These are phyloP conservation scores for Cocos nucifera DNA, from an alignment of 176 grass and related monocot genomes.

Conservation along the genomic window DNA sequence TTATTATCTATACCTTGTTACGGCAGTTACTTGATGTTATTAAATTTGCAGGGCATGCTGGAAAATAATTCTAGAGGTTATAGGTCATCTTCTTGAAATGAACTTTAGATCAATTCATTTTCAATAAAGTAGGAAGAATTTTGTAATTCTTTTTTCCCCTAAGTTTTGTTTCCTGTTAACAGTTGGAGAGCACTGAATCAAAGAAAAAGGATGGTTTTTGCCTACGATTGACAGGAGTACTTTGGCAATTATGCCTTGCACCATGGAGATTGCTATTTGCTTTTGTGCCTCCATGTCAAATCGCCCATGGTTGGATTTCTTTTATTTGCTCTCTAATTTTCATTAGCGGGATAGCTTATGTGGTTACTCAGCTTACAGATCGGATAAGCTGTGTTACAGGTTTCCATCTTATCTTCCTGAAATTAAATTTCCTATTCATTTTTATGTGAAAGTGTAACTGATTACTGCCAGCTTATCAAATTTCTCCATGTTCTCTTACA, in stretches of 20 bases:
- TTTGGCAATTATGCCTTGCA: slow-evolving; percentile 40
- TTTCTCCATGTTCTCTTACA: slow-evolving; percentile 23
- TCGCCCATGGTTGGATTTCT: slow-evolving; percentile 75
- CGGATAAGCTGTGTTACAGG: slow-evolving; percentile 92
- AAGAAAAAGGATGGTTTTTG: slow-evolving; percentile 31
- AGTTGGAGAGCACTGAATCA: slow-evolving; percentile 49
- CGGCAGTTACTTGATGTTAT: too few relatives aligned
- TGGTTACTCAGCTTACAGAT: slow-evolving; percentile 82
- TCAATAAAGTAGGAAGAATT: too few relatives aligned
- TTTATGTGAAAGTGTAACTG: neutral
- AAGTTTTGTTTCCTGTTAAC: slow-evolving; percentile 11
- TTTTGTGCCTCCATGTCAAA: slow-evolving; percentile 62
- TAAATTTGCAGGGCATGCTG: too few relatives aligned
- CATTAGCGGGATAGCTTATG: slow-evolving; percentile 85
- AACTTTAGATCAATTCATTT: too few relatives aligned
- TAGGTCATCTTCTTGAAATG: too few relatives aligned
- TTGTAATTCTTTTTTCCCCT: neutral
- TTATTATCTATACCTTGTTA: too few relatives aligned
- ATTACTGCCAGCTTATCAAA: neutral
- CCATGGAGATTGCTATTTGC: slow-evolving; percentile 79
- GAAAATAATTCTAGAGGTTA: too few relatives aligned
- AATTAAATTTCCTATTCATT: neutral
- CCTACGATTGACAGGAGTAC: slow-evolving; percentile 22
- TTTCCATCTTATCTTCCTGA: neutral
- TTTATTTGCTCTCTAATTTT: slow-evolving; percentile 60